These are phyloP conservation scores for Pseudogymnoascus sp. DNA, from an alignment of 2,329 filamentous ascomycete genomes.

Conservation along the genomic window DNA sequence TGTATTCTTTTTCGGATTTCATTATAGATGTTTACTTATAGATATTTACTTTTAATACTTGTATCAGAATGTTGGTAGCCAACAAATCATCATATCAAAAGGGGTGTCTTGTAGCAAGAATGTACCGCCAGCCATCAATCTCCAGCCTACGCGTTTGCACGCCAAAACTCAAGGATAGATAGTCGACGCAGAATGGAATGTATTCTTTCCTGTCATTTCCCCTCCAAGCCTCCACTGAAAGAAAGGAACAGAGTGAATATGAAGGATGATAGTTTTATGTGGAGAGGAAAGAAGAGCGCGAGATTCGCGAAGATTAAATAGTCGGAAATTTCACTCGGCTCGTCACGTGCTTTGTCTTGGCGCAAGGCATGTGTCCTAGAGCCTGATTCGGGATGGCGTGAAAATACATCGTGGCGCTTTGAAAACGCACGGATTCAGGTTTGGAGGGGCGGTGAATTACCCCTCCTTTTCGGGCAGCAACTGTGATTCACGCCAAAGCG, in stretches of 20 bases:
- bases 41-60: not conserved
- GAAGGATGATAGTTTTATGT: slow-evolving; percentile 47
- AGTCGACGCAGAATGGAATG: slow-evolving; percentile 39
- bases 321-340: slow-evolving; percentile 2
- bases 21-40: not conserved
- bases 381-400: not conserved
- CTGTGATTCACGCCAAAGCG: slow-evolving; percentile 13
- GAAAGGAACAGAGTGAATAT: slow-evolving; percentile 59
- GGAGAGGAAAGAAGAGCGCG: slow-evolving; percentile 32
- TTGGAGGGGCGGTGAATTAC: slow-evolving; percentile 14
- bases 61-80: not conserved
- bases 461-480: slow-evolving; percentile 8
- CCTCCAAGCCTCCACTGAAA: slow-evolving; percentile 57
- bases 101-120: not conserved
- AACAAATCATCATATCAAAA: slow-evolving; percentile 5
- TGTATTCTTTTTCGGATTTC: not conserved
- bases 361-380: not conserved
- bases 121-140: slow-evolving; percentile 12
- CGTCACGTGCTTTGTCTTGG: slow-evolving; percentile 4
- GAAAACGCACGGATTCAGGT: slow-evolving; percentile 12
- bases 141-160: slow-evolving; percentile 31
- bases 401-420: slow-evolving; percentile 6
- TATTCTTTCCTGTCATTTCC: slow-evolving; percentile 62
- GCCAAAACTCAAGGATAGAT: slow-evolving; percentile 53
- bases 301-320: slow-evolving; percentile 9